Evolutionary conservation across 179 eudicot genomes (phyloP).

Genomic region (Silene noctiflora): DNA sequence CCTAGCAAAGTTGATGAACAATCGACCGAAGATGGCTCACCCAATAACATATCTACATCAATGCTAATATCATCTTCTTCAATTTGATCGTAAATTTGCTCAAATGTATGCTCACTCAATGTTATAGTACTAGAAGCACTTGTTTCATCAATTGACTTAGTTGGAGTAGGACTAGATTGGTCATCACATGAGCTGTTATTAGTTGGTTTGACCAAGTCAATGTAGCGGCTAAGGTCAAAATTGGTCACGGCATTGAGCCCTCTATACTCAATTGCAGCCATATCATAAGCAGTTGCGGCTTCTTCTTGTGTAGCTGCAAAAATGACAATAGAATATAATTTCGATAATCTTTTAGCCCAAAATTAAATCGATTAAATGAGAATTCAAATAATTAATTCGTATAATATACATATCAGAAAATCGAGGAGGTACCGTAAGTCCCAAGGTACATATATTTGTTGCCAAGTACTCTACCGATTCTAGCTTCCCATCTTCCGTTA

Average conservation of each 20-base stretch:
- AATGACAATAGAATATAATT: background rate
- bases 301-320: slow-evolving; percentile 84
- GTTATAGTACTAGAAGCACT: slow-evolving; percentile 9
- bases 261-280: slow-evolving; percentile 75
- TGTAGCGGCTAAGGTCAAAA: slow-evolving; percentile 78
- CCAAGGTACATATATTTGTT: slow-evolving; percentile 77
- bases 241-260: slow-evolving; percentile 84
- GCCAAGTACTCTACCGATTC: slow-evolving; percentile 80
- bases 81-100: slow-evolving; percentile 16
- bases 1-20: slow-evolving; percentile 19
- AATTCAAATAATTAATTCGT: too few species aligned
- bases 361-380: too few species aligned
- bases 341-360: too few species aligned
- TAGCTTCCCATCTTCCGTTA: slow-evolving; percentile 88
- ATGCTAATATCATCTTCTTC: slow-evolving; percentile 24
- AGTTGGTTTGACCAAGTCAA: slow-evolving; percentile 41
- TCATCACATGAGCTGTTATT: slow-evolving; percentile 9
- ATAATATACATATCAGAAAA: background rate
- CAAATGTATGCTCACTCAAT: slow-evolving; percentile 8
- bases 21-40: background rate
- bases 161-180: slow-evolving; percentile 10
- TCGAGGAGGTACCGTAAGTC: slow-evolving; percentile 52
- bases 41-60: slow-evolving; percentile 19
- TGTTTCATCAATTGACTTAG: background rate
- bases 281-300: slow-evolving; percentile 83